Evolutionary conservation across 441 rosid species (phyloP), one percentile per base, ranked within the genome.

Genomic region (Erodium moschatum): DNA sequence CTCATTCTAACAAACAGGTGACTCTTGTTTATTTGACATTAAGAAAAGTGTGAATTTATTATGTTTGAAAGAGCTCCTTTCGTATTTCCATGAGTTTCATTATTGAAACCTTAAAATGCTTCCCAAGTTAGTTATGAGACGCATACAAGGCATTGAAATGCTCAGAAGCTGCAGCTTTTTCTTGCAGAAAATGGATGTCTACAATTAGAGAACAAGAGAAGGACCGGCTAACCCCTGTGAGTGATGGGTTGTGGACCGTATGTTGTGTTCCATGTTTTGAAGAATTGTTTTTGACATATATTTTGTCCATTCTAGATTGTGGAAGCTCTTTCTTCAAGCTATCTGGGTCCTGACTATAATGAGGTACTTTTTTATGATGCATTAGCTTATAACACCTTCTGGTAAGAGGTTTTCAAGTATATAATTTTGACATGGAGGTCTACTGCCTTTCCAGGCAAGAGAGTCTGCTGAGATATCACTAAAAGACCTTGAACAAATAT

Each of bases 291-390:
- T 44, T 66, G 33, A 20, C 6, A 29, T 38, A 38, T 11, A 21
- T 56, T 64, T 54, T 69, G 58, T 18, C 29, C 19, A 12, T 63
- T 78, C 72, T 82, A 89, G 99, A 87, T 91, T 42, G 92, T 94
- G 10, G 97, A 94, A 82, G 90, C 85, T 40, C 80, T 89, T 20
- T 82, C 84, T 73, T 73, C 83, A 18, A 89, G 92, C 81, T 94
- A 94, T 75, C 71, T 91, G 77, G 97, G 97, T 79, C 92, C 97
- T 64, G 97, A 91, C 75, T 94, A 86, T 80, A 77, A 97, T 72
- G 92, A 84, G 96, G 99, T 94, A 66, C 44, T 75, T 66, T 18
- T 38, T 63, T 63, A 48, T 67, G 65, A 65, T 75, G 33, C 58
- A 58, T 58, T 50, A 7, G 68, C 67, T 72, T 52, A 27, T 31